Conservation (phyloP, 441 rosid genomes). For the Eruca vesicaria region DNA sequence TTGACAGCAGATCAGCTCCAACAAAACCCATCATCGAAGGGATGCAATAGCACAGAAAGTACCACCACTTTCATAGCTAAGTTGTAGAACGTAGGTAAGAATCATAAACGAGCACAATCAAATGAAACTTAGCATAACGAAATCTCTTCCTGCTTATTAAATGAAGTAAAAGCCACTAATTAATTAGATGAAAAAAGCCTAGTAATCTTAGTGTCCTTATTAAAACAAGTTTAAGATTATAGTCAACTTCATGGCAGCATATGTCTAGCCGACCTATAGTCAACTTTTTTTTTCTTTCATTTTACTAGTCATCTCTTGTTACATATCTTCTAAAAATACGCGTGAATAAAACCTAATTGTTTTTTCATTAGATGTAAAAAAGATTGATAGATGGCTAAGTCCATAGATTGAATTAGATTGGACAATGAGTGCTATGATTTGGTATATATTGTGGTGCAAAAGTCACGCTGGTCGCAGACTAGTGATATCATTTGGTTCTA, state of each 20-base stretch:
- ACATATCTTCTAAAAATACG: neutral
- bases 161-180: neutral
- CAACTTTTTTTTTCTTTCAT: too few relatives aligned
- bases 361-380: neutral
- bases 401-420: neutral
- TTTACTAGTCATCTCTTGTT: neutral
- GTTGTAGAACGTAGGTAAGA: conserved; percentile 46
- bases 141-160: neutral
- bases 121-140: neutral
- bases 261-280: neutral
- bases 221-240: too few relatives aligned
- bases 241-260: neutral
- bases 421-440: too few relatives aligned
- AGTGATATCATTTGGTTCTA: too few relatives aligned
- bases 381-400: neutral
- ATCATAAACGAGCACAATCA: conserved; percentile 24
- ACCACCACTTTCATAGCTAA: conserved; percentile 90
- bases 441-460: too few relatives aligned
- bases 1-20: conserved; percentile 61
- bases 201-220: too few relatives aligned
- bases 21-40: conserved; percentile 81
- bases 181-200: neutral
- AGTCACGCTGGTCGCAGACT: too few relatives aligned
- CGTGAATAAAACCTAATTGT: neutral
- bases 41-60: conserved; percentile 95